Percentiles rank a stretch among this genome's conserved stretches.
Evolutionary conservation across 495 filamentous ascomycete genomes (phyloP).

Genomic region (Daldinia vernicosa): DNA sequence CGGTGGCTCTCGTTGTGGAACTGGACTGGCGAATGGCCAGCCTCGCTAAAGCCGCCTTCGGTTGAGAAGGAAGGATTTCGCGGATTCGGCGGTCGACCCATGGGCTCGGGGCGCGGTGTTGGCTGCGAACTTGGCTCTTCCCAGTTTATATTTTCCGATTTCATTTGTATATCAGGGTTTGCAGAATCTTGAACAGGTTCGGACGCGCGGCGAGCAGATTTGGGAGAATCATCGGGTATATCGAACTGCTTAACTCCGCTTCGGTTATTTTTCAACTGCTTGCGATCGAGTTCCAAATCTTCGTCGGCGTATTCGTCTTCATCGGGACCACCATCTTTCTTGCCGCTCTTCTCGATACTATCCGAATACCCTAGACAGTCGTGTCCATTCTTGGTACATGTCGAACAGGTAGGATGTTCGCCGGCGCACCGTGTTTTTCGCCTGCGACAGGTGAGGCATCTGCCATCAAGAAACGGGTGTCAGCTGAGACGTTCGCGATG

Average conservation of each 20-base stretch:
- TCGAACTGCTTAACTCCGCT: conserved; percentile 37
- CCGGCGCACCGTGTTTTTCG: conserved; percentile 86
- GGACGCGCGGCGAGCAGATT: conserved; percentile 31
- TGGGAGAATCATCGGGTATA: conserved; percentile 31
- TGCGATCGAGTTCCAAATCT: conserved; percentile 48
- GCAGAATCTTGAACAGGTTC: conserved; percentile 40
- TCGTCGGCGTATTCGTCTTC: conserved; percentile 47
- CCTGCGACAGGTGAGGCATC: conserved; percentile 81
- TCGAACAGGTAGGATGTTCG: conserved; percentile 77
- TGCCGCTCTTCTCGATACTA: conserved; percentile 54
- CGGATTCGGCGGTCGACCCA: conserved; percentile 32
- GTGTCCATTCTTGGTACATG: conserved; percentile 78
- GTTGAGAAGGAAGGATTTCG: conserved; percentile 52
- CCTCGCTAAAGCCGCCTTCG: conserved; percentile 54
- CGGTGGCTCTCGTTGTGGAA: conserved; percentile 65
- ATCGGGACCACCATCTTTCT: conserved; percentile 44
- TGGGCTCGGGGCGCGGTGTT: conserved; percentile 44
- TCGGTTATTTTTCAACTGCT: conserved; percentile 44
- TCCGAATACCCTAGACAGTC: conserved; percentile 74
- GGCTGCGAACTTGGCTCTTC: conserved; percentile 43
- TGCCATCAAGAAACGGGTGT: conserved; percentile 46
- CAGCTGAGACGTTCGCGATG: conserved; percentile 29
- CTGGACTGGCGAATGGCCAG: conserved; percentile 53
- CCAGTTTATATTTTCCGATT: conserved; percentile 45
- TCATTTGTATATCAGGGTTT: conserved; percentile 36